Percentiles rank a stretch among this genome's conserved stretches.
Evolutionary conservation across 2,329 filamentous ascomycete genomes (phyloP).

Genomic region (Apiospora kogelbergensis): DNA sequence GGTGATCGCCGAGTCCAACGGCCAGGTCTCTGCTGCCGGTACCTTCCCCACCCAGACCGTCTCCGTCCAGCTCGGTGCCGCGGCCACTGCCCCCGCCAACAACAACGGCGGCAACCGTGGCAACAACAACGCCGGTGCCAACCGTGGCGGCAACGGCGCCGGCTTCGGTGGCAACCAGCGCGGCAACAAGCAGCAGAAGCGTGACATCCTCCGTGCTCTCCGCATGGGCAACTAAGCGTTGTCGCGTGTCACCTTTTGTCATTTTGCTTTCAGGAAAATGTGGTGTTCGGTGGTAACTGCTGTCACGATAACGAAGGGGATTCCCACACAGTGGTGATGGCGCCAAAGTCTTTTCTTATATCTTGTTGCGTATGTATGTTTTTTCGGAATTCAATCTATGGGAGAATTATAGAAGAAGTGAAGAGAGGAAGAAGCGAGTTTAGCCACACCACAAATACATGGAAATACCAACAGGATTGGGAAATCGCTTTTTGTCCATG

Average conservation of each 20-base stretch:
- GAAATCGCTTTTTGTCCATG: background rate
- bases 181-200: constrained; percentile 10
- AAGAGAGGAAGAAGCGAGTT: background rate
- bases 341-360: background rate
- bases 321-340: too few relatives aligned
- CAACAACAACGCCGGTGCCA: constrained; percentile 15
- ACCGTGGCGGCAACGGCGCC: constrained; percentile 14
- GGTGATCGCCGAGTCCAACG: constrained; percentile 25
- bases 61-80: constrained; percentile 13
- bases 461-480: background rate
- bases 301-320: constrained; percentile 7
- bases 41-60: constrained; percentile 36
- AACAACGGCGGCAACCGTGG: constrained; percentile 17
- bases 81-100: constrained; percentile 18
- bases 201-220: constrained; percentile 7
- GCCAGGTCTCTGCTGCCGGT: constrained; percentile 25
- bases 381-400: background rate
- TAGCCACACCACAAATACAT: background rate
- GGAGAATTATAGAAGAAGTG: background rate
- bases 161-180: constrained; percentile 20
- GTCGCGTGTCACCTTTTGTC: background rate
- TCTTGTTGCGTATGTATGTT: background rate
- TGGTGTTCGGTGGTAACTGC: constrained; percentile 1
- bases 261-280: background rate
- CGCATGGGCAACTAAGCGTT: constrained; percentile 4